These are phyloP conservation scores for Aspergillus asperescens DNA, from an alignment of 495 filamentous ascomycete species.

Conservation along the genomic window DNA sequence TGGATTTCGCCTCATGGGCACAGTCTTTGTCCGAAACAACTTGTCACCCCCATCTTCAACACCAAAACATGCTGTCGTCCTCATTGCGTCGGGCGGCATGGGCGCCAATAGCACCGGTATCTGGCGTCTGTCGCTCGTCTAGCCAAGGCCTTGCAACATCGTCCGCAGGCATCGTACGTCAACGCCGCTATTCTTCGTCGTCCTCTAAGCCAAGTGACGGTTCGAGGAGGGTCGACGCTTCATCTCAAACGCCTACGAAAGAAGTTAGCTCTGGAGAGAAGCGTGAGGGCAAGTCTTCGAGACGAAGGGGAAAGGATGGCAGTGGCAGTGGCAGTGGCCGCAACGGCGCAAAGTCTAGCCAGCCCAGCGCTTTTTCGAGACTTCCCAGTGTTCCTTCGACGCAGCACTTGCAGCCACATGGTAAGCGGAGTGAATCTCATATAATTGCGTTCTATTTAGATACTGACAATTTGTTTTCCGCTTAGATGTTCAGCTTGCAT, in stretches of 20 bases:
- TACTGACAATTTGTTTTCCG: not conserved
- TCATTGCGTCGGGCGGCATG: constrained; percentile 47
- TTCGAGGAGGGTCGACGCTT: constrained; percentile 36
- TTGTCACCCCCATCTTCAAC: constrained; percentile 24
- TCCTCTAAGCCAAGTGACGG: constrained; percentile 51
- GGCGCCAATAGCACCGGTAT: constrained; percentile 36
- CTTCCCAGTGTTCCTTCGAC: constrained; percentile 83
- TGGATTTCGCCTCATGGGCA: constrained; percentile 37
- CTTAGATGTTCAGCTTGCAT: constrained; percentile 76
- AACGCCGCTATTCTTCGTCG: constrained; percentile 51
- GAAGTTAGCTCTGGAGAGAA: constrained; percentile 37
- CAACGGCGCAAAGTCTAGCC: constrained; percentile 35
- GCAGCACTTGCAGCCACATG: constrained; percentile 67
- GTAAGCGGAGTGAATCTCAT: constrained; percentile 38
- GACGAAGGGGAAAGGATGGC: constrained; percentile 36
- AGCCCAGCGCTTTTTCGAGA: constrained; percentile 45
- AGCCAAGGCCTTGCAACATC: constrained; percentile 30
- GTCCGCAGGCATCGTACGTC: constrained; percentile 35
- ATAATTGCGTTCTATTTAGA: not conserved
- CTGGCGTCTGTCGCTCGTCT: constrained; percentile 30
- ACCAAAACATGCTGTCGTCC: constrained; percentile 43
- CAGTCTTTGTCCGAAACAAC: constrained; percentile 24
- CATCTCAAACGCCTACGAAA: constrained; percentile 39
- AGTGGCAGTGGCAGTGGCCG: constrained; percentile 23
- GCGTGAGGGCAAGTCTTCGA: constrained; percentile 29